Evolutionary conservation across 148 eudicot genomes (phyloP).

Genomic region (Chenopodium suecicum): DNA sequence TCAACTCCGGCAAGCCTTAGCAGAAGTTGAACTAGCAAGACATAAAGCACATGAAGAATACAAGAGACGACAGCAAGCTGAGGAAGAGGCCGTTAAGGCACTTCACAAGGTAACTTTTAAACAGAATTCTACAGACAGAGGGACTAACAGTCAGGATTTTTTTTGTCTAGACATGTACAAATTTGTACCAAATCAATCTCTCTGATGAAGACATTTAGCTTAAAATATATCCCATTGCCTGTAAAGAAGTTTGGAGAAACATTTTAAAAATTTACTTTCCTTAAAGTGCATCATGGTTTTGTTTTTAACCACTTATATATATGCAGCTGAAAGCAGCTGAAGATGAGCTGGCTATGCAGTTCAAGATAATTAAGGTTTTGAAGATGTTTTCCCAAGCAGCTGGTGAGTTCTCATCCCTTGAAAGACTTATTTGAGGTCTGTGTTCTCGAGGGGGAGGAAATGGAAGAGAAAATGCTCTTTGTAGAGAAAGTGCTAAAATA

Average conservation of each 20-base stretch:
- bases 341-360: not conserved
- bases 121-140: not conserved
- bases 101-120: not conserved
- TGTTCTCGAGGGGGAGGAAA: not conserved
- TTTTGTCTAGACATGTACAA: not conserved
- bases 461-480: not conserved
- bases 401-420: slow-evolving; percentile 5
- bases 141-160: not conserved
- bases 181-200: not conserved
- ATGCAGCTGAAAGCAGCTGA: not conserved
- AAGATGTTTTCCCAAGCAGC: not conserved
- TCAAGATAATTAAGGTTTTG: not conserved
- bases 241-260: not conserved
- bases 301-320: not conserved
- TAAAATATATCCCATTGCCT: not conserved
- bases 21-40: not conserved
- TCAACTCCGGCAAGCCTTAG: not conserved
- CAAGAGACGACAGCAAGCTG: not conserved
- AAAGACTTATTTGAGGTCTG: not conserved
- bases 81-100: not conserved
- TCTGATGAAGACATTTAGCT: not conserved
- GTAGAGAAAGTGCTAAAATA: slow-evolving; percentile 49
- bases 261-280: no score
- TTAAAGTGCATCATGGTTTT: no score
- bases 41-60: not conserved